A percentile compares a stretch with the other conserved stretches of the same genome.
Conservation (phyloP, 495 filamentous ascomycete species). For the Penicillium ucsense region DNA sequence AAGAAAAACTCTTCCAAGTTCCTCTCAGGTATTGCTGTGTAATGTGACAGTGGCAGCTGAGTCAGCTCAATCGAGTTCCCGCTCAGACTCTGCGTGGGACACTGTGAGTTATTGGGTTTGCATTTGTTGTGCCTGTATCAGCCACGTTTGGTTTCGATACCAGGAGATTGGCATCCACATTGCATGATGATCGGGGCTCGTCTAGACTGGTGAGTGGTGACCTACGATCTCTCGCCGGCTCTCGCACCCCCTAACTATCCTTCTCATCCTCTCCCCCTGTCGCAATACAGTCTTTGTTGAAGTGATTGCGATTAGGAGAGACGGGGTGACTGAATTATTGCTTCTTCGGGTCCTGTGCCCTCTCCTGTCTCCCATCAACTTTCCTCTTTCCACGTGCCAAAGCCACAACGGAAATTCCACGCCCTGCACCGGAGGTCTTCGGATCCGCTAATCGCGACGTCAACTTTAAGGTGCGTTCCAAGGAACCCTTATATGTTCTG, state of each 20-base stretch:
- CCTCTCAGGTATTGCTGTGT: too few species aligned
- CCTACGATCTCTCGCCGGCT: background rate
- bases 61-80: too few species aligned
- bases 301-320: background rate
- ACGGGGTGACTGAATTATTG: background rate
- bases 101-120: too few species aligned
- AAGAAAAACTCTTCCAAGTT: too few species aligned
- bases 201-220: background rate
- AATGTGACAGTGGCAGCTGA: too few species aligned
- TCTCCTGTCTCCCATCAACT: slow-evolving; percentile 2
- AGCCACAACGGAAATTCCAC: slow-evolving; percentile 9
- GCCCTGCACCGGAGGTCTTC: slow-evolving; percentile 16
- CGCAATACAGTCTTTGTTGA: too few species aligned
- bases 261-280: background rate
- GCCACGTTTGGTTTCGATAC: slow-evolving; percentile 6
- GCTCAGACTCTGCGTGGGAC: too few species aligned
- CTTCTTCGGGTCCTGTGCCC: slow-evolving; percentile 7
- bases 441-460: slow-evolving; percentile 10
- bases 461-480: slow-evolving; percentile 11
- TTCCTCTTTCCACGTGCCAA: slow-evolving; percentile 18
- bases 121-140: background rate
- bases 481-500: background rate
- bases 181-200: slow-evolving; percentile 7
- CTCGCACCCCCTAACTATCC: slow-evolving; percentile 1
- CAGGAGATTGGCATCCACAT: slow-evolving; percentile 9